Conservation (phyloP, 2,329 filamentous ascomycete species). For the Colletotrichum theobromicola region DNA sequence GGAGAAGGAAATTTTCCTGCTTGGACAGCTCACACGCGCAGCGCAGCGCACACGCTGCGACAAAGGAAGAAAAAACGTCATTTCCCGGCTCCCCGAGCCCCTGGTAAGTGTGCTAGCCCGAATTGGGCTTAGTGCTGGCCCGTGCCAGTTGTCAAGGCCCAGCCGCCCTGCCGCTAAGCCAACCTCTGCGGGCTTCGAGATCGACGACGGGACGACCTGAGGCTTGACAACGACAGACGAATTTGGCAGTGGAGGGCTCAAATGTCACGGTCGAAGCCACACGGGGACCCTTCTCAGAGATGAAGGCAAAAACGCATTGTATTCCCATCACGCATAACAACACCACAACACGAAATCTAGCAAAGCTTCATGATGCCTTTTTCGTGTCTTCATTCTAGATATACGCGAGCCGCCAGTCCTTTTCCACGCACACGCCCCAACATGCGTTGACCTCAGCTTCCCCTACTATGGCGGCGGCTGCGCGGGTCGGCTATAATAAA, state of each 20-base stretch:
- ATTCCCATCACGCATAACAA: background rate
- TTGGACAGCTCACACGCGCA: background rate
- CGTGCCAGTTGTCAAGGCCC: background rate
- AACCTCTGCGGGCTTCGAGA: background rate
- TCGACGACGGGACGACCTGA: background rate
- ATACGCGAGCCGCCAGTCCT: conserved; percentile 15
- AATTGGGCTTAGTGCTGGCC: background rate
- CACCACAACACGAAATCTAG: background rate
- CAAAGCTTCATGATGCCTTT: conserved; percentile 2
- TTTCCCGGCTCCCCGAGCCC: background rate
- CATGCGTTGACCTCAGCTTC: background rate
- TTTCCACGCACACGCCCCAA: conserved; percentile 1
- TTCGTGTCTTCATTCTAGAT: conserved; percentile 22
- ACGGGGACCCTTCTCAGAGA: background rate
- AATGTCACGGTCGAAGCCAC: background rate
- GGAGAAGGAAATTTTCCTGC: conserved; percentile 7
- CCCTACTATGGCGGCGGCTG: conserved; percentile 2
- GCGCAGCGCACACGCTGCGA: background rate
- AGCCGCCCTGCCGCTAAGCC: background rate
- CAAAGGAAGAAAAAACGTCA: background rate
- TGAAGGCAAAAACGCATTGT: background rate
- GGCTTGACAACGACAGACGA: background rate
- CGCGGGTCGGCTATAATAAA: conserved; percentile 8
- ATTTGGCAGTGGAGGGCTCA: background rate
- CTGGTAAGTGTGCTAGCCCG: background rate